Evolutionary conservation across 1,284 basidiomycete genomes (phyloP), one percentile per base, ranked within the genome.

Genomic region (Boletellus deceptivus): DNA sequence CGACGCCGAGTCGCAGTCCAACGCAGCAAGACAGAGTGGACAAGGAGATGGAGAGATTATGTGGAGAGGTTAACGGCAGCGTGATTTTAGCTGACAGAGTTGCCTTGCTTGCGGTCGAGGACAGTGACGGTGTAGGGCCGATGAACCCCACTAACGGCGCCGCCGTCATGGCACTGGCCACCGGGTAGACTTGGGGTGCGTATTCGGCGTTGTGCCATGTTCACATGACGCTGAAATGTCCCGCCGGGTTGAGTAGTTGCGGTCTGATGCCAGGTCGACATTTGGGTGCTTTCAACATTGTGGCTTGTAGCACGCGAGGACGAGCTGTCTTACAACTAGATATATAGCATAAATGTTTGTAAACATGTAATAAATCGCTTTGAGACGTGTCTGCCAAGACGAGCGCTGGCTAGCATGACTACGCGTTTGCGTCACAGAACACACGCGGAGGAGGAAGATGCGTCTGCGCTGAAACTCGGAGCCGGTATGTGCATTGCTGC

Each of bases 391-490:
- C 65, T 58, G 67, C 62, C 64, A 70, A 65, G n/a, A 70, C 51
- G 65, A 55, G 18, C 9, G 3, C 16, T 35, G 17, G 48, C 43
- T 48, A 52, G 50, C 40, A 76, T 76, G 75, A 64, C 76, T 54
- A 73, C 78, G 33, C 73, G 77, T 48, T 60, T 76, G 43, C 70
- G 78, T 43, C 78, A 78, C 58, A 71, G 79, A 50, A 71, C 74
- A 33, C 74, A 76, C 29, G 65, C 67, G 34, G 79, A 80, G 54
- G 78, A 80, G 47, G 79, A 80, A 59, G 78, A 80, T 63, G 78
- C 79, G 0, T 72, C 79, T 14, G 70, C 74, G 9, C 58, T 80
- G 59, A 80, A 79, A 59, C 75, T 81, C 16, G 79, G 78, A 4
- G 60, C 75, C 45, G 77, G 79, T 75, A 55, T 35, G 63, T 58